Evolutionary conservation across 371 early-diverging fungal genomes (phyloP).

Genomic region (Racocetra persica): DNA sequence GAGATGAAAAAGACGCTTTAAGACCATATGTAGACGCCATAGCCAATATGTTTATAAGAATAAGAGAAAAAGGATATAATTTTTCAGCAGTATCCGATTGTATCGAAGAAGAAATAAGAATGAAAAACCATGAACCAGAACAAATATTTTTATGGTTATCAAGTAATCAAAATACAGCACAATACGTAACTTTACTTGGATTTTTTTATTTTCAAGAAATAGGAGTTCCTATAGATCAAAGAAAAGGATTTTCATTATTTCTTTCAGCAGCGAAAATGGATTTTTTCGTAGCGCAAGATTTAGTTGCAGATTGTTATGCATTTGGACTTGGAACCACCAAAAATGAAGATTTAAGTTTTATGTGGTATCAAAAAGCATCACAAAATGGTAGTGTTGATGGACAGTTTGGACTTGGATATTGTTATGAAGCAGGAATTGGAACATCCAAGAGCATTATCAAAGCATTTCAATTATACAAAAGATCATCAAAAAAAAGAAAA

Average conservation of each 20-base stretch:
- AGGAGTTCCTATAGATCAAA: neutral
- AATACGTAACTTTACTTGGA: slow-evolving; percentile 24
- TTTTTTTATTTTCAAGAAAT: slow-evolving; percentile 20
- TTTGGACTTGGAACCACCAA: neutral
- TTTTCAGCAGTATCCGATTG: neutral
- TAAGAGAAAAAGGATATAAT: slow-evolving; percentile 10
- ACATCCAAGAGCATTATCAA: slow-evolving; percentile 57
- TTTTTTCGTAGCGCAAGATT: slow-evolving; percentile 14
- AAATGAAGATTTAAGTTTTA: neutral
- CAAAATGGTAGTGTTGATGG: neutral
- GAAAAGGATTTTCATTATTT: slow-evolving; percentile 19
- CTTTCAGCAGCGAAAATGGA: slow-evolving; percentile 6
- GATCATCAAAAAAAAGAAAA: slow-evolving; percentile 6
- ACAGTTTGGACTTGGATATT: slow-evolving; percentile 67
- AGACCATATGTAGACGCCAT: neutral
- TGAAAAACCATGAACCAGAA: neutral
- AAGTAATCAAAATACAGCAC: slow-evolving; percentile 8
- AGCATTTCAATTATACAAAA: slow-evolving; percentile 3
- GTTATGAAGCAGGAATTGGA: slow-evolving; percentile 82
- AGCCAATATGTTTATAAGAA: neutral
- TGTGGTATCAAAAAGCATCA: slow-evolving; percentile 19
- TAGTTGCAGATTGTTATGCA: slow-evolving; percentile 12
- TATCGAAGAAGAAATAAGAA: neutral
- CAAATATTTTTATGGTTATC: slow-evolving; percentile 13
- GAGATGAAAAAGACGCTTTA: slow-evolving; percentile 6